Conservation (phyloP, 306 rosid genomes). For the Styphnolobium japonicum region DNA sequence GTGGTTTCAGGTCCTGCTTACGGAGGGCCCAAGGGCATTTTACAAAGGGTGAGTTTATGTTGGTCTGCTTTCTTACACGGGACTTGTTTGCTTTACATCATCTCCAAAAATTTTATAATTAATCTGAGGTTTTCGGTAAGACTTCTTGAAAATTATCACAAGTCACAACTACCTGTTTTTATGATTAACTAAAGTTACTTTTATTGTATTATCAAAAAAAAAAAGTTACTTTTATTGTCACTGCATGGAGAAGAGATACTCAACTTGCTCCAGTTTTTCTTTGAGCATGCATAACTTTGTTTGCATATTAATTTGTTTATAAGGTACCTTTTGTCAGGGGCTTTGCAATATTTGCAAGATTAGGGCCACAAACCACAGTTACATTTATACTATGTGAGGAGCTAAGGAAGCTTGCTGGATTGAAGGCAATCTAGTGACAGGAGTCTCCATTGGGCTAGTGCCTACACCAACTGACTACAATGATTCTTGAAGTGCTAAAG, state of each 20-base stretch:
- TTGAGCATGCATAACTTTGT: not conserved
- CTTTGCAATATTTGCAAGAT: constrained; percentile 75
- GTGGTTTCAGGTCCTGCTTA: constrained; percentile 66
- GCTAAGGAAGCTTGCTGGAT: constrained; percentile 74
- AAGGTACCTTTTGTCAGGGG: constrained; percentile 61
- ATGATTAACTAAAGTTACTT: not conserved
- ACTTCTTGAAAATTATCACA: not conserved
- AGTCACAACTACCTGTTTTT: not conserved
- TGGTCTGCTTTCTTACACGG: constrained; percentile 4
- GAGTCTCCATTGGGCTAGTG: constrained; percentile 16
- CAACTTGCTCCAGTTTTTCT: not conserved
- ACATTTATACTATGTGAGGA: constrained; percentile 84
- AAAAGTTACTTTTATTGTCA: not conserved
- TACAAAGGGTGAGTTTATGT: constrained; percentile 86
- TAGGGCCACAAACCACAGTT: constrained; percentile 94
- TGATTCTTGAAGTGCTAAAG: constrained; percentile 14
- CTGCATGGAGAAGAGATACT: not conserved
- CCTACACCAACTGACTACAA: constrained; percentile 6
- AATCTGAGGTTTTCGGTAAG: not conserved
- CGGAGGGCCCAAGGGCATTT: constrained; percentile 88
- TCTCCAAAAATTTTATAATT: not conserved
- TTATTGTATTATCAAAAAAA: no score
- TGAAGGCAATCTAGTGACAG: constrained; percentile 60
- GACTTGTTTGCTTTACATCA: constrained; percentile 14
- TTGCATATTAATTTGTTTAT: constrained; percentile 1